Evolutionary conservation across 768 basidiomycete genomes (phyloP).

Genomic region (Paxillus rubicundulus): DNA sequence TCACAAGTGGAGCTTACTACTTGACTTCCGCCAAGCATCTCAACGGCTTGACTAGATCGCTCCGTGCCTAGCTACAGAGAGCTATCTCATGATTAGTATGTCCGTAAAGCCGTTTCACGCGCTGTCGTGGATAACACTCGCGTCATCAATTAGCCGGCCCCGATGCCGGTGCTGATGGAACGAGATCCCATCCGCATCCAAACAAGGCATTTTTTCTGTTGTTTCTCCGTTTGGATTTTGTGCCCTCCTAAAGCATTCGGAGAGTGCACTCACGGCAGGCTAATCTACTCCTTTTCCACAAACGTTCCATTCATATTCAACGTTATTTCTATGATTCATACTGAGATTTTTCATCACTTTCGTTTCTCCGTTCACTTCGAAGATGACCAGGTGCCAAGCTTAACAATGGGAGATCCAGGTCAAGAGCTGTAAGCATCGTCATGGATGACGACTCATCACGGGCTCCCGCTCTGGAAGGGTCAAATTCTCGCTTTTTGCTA

Average conservation of each 20-base stretch:
- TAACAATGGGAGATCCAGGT: no score
- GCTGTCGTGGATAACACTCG: background rate
- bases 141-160: constrained; percentile 4
- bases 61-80: background rate
- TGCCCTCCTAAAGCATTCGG: no score
- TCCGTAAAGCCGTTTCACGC: constrained; percentile 4
- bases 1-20: background rate
- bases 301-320: background rate
- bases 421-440: background rate
- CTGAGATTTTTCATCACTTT: background rate
- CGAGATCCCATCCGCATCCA: background rate
- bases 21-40: background rate
- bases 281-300: background rate
- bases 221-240: background rate
- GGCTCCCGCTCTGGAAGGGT: no score
- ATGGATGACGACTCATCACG: background rate
- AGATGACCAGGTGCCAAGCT: background rate
- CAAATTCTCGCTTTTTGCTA: no score
- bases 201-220: background rate
- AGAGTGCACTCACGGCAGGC: no score
- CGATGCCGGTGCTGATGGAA: background rate
- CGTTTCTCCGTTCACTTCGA: background rate
- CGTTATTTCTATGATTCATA: background rate
- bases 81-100: background rate
- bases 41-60: background rate